Evolutionary conservation across 106 monocot species (phyloP).

Genomic region (Dendrobium catenatum): DNA sequence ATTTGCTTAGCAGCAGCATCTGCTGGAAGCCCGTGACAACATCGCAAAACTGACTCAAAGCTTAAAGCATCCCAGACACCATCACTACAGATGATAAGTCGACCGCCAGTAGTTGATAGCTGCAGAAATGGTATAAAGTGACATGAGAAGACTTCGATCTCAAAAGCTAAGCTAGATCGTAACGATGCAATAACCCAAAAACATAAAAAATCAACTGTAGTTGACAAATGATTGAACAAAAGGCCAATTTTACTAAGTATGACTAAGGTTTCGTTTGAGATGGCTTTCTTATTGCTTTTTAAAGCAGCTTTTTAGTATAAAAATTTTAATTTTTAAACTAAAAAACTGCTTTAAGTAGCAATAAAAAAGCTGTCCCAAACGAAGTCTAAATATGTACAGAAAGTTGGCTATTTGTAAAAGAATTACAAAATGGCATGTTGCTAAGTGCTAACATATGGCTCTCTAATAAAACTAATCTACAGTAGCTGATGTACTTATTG

Average conservation of each 20-base stretch:
- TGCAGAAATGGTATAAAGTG: constrained; percentile 16
- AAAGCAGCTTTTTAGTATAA: no score
- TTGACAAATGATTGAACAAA: background rate
- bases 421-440: background rate
- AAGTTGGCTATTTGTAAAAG: background rate
- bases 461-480: background rate
- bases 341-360: no score
- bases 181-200: background rate
- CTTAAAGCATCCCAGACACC: constrained; percentile 75
- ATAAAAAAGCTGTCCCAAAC: no score
- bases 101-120: constrained; percentile 66
- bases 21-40: constrained; percentile 50
- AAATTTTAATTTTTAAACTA: no score
- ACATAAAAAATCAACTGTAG: background rate
- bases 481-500: background rate
- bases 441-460: background rate
- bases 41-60: constrained; percentile 38
- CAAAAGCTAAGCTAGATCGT: background rate
- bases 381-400: no score
- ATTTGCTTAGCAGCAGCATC: constrained; percentile 56
- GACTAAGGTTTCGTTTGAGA: no score
- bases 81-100: constrained; percentile 69
- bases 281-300: no score
- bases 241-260: no score
- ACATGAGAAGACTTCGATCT: background rate